phyloP scores from a whole-genome alignment of 768 basidiomycete genomes.

The Hebeloma cylindrosporum region DNA sequence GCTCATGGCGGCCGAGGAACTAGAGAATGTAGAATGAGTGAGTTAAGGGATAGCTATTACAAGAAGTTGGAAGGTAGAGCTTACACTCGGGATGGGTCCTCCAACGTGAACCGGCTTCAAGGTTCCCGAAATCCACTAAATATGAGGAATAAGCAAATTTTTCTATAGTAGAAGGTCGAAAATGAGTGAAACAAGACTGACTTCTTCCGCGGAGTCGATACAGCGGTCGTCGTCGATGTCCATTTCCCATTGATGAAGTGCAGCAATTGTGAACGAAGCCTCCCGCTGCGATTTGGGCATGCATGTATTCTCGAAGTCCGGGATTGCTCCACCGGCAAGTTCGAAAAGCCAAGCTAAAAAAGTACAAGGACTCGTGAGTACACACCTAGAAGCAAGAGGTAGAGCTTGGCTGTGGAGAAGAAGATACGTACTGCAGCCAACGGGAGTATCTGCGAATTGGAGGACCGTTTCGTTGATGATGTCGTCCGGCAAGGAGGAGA shows the following conservation, averaged over 20 bases:
- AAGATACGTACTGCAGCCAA: slow-evolving; percentile 80
- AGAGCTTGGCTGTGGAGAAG: neutral
- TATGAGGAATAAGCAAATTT: slow-evolving; percentile 13
- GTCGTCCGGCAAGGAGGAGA: slow-evolving; percentile 83
- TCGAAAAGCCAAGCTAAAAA: slow-evolving; percentile 89
- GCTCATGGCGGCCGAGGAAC: slow-evolving; percentile 77
- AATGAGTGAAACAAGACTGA: slow-evolving; percentile 28
- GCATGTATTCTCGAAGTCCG: slow-evolving; percentile 71
- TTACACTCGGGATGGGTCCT: slow-evolving; percentile 82
- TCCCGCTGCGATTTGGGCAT: slow-evolving; percentile 78
- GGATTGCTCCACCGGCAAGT: slow-evolving; percentile 78
- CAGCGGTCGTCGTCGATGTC: slow-evolving; percentile 79
- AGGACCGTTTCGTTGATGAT: slow-evolving; percentile 81
- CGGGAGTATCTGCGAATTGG: slow-evolving; percentile 79
- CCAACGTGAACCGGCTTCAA: slow-evolving; percentile 72
- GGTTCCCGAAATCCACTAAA: slow-evolving; percentile 77
- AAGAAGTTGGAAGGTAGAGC: slow-evolving; percentile 27
- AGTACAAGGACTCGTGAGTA: neutral
- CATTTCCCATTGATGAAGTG: slow-evolving; percentile 92
- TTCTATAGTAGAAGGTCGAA: slow-evolving; percentile 6
- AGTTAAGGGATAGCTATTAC: slow-evolving; percentile 9
- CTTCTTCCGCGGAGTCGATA: slow-evolving; percentile 79
- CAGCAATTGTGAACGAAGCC: slow-evolving; percentile 82
- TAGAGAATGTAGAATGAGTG: slow-evolving; percentile 28
- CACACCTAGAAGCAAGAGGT: neutral